A percentile compares a stretch with the other conserved stretches of the same genome.
Conservation (phyloP, 441 rosid species). For the Breynia disticha region DNA sequence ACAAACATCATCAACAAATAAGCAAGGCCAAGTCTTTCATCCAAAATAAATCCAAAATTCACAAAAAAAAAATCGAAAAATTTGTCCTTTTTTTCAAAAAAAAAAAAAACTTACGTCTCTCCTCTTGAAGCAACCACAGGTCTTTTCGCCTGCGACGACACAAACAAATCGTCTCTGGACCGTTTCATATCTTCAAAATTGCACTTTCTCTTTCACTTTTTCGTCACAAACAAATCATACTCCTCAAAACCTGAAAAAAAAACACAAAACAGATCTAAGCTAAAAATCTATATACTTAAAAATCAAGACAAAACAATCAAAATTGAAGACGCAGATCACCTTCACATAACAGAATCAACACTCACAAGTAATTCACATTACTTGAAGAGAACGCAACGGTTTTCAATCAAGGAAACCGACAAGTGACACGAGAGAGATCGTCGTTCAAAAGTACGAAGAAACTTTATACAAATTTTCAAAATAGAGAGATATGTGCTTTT, state of each 20-base stretch:
- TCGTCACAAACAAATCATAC: constrained; percentile 35
- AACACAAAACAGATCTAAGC: constrained; percentile 44
- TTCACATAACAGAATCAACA: not conserved
- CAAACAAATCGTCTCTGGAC: constrained; percentile 59
- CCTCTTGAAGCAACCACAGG: constrained; percentile 54
- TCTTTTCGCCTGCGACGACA: constrained; percentile 48
- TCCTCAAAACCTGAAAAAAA: constrained; percentile 15
- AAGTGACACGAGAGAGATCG: too few relatives aligned
- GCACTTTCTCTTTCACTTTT: constrained; percentile 10
- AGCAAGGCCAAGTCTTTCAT: too few relatives aligned
- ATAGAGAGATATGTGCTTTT: too few relatives aligned
- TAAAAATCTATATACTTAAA: not conserved
- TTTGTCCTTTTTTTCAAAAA: too few relatives aligned
- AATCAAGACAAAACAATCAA: not conserved
- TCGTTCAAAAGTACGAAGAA: too few relatives aligned
- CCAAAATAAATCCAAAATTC: too few relatives aligned
- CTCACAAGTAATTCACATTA: not conserved
- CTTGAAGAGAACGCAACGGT: not conserved
- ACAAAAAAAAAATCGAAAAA: too few relatives aligned
- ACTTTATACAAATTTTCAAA: too few relatives aligned
- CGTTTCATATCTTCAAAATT: constrained; percentile 50
- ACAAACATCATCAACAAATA: too few relatives aligned
- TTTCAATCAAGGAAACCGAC: not conserved
- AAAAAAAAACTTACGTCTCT: constrained; percentile 45
- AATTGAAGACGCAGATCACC: not conserved